A percentile compares a stretch with the other conserved stretches of the same genome.
Conservation (phyloP, 192 early-diverging fungal genomes). For the Fimicolochytrium jonesii region DNA sequence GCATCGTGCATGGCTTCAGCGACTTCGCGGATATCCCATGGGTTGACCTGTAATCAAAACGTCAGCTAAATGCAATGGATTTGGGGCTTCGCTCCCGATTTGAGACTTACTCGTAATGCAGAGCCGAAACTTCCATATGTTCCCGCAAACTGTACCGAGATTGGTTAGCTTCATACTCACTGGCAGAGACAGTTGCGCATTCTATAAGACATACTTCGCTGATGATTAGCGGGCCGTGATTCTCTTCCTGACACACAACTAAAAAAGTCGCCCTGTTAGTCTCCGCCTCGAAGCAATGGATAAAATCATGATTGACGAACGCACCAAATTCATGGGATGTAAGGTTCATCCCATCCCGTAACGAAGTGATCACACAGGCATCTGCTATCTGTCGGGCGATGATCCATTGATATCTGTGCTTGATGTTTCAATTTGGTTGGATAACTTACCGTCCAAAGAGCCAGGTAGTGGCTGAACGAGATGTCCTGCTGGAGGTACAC, state of each 20-base stretch:
- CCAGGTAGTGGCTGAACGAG: conserved; percentile 48
- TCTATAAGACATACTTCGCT: conserved; percentile 35
- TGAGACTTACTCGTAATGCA: conserved; percentile 33
- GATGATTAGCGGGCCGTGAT: conserved; percentile 51
- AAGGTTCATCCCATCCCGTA: conserved; percentile 60
- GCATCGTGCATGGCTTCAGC: conserved; percentile 43
- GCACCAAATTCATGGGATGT: conserved; percentile 52
- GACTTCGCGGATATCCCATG: conserved; percentile 50
- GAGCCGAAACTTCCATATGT: conserved; percentile 55
- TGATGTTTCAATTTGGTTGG: no score
- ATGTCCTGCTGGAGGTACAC: conserved; percentile 66
- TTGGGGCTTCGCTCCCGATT: neutral
- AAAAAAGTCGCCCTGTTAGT: conserved; percentile 2
- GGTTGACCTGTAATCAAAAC: conserved; percentile 35
- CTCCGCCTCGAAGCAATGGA: neutral
- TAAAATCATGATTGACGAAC: neutral
- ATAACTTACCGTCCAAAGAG: conserved; percentile 37
- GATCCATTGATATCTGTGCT: no score
- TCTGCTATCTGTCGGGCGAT: no score
- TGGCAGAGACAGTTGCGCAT: neutral
- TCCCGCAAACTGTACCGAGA: conserved; percentile 58
- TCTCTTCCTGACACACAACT: conserved; percentile 51
- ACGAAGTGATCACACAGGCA: conserved; percentile 51
- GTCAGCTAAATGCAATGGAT: neutral
- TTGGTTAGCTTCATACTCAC: no score